These are phyloP conservation scores for Monilinia polystroma DNA, from an alignment of 2,329 filamentous ascomycete species.

Conservation along the genomic window DNA sequence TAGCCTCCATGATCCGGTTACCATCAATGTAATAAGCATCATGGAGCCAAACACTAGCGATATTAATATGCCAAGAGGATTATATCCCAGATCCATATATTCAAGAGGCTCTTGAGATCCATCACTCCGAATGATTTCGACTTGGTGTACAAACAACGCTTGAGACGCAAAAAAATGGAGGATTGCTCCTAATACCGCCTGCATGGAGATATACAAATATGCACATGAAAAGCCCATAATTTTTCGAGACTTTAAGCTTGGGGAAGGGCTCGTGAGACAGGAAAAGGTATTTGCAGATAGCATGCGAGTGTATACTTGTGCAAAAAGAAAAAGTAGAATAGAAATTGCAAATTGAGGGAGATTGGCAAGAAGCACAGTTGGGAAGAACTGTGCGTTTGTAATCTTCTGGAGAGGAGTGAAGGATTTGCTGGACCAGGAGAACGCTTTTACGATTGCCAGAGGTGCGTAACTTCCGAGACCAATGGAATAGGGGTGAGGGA, in stretches of 20 bases:
- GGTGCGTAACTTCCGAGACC: slow-evolving; percentile 2
- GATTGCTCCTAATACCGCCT: neutral
- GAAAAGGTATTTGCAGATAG: slow-evolving; percentile 47
- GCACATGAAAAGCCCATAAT: slow-evolving; percentile 3
- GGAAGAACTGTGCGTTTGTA: slow-evolving; percentile 24
- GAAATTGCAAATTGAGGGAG: slow-evolving; percentile 49
- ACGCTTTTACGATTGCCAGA: neutral
- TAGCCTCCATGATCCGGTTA: slow-evolving; percentile 27
- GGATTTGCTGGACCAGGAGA: slow-evolving; percentile 14
- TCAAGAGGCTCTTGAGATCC: neutral
- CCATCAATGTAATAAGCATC: neutral
- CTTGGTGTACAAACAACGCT: slow-evolving; percentile 16
- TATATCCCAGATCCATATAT: slow-evolving; percentile 18
- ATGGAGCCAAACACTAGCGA: slow-evolving; percentile 7
- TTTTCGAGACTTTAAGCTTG: neutral
- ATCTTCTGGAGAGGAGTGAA: neutral
- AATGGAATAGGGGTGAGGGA: slow-evolving; percentile 7
- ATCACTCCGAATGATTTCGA: neutral
- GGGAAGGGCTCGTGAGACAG: neutral
- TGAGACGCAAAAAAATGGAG: slow-evolving; percentile 16
- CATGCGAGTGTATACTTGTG: slow-evolving; percentile 48
- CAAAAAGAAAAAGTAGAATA: slow-evolving; percentile 48
- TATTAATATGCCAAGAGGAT: slow-evolving; percentile 12
- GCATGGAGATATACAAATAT: slow-evolving; percentile 3
- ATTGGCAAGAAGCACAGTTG: slow-evolving; percentile 45